Conservation (phyloP, 306 rosid species). For the Dicorynia guianensis region DNA sequence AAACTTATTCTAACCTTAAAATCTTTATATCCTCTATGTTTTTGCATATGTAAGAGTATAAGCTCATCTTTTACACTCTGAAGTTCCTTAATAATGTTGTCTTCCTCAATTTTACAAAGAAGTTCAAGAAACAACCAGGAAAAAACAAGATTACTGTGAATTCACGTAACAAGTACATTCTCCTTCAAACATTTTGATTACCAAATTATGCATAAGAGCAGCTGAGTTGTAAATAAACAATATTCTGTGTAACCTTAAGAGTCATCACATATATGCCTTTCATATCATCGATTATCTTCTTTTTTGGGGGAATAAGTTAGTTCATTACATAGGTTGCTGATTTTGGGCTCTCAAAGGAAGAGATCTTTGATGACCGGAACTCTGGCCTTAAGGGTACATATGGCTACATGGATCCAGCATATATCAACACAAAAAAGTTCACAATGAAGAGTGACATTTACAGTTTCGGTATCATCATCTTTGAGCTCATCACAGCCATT, state of each 20-base stretch:
- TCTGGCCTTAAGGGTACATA: conserved; percentile 84
- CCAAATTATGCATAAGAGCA: neutral
- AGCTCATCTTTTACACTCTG: neutral
- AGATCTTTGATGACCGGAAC: conserved; percentile 65
- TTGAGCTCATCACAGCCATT: conserved; percentile 82
- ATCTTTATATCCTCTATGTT: too few species aligned
- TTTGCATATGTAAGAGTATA: too few species aligned
- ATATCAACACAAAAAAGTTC: conserved; percentile 70
- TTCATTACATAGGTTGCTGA: conserved; percentile 69
- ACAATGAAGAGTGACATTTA: conserved; percentile 84
- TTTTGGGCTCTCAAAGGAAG: conserved; percentile 85
- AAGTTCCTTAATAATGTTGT: neutral
- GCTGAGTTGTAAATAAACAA: neutral
- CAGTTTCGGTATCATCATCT: conserved; percentile 79
- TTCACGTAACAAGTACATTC: neutral
- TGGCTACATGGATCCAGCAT: conserved; percentile 79
- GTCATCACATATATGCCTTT: neutral
- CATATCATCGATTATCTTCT: conserved; percentile 4
- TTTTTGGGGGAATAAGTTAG: too few species aligned
- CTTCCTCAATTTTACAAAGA: neutral
- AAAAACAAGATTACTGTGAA: neutral
- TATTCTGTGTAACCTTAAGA: neutral
- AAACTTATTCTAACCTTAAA: too few species aligned
- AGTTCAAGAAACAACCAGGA: neutral
- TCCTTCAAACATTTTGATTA: neutral